Evolutionary conservation across 768 basidiomycete species (phyloP).

Genomic region (Auriscalpium vulgare): DNA sequence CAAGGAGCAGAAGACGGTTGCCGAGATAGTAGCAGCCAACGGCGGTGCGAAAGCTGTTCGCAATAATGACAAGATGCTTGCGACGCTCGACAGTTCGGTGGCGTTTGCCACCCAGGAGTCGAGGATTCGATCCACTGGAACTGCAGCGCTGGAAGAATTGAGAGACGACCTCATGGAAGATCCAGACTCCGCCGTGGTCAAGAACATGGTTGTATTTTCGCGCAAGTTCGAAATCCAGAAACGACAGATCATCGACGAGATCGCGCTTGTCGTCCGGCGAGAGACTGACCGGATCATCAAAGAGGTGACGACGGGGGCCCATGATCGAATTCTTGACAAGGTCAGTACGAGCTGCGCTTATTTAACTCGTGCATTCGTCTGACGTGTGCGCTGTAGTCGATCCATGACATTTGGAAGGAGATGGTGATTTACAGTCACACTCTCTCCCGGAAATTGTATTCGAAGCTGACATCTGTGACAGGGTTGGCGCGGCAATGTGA

Average conservation of each 20-base stretch:
- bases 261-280: conserved; percentile 12
- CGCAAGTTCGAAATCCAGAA: conserved; percentile 18
- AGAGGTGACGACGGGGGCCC: conserved; percentile 17
- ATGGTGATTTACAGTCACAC: conserved; percentile 15
- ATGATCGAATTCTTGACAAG: conserved; percentile 16
- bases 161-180: conserved; percentile 17
- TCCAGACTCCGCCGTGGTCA: conserved; percentile 13
- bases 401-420: conserved; percentile 16
- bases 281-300: conserved; percentile 12
- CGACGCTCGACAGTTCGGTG: conserved; percentile 9
- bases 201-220: conserved; percentile 13
- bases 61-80: conserved; percentile 12
- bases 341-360: neutral
- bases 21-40: conserved; percentile 8
- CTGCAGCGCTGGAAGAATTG: neutral
- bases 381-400: neutral
- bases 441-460: neutral
- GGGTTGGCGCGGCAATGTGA: conserved; percentile 7
- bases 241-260: conserved; percentile 6
- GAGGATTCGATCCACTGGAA: neutral
- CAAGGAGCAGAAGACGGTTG: conserved; percentile 9
- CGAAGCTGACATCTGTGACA: neutral
- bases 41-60: conserved; percentile 17
- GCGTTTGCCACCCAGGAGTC: neutral
- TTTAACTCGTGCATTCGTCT: conserved; percentile 1